These are phyloP conservation scores for Salix viminalis DNA, from an alignment of 345 rosid species.

Conservation along the genomic window DNA sequence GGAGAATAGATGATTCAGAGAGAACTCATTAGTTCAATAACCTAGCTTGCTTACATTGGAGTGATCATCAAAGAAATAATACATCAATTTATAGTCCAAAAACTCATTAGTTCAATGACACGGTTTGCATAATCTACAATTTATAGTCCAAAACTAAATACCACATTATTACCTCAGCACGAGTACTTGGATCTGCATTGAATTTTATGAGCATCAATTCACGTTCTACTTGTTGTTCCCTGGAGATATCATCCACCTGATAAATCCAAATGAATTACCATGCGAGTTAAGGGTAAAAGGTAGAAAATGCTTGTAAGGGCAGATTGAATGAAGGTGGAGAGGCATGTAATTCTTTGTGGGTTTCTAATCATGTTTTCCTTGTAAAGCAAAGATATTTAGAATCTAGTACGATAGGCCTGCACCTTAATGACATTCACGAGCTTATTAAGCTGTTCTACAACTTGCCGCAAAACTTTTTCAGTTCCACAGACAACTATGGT, in stretches of 20 bases:
- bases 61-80: neutral
- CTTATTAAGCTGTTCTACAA: slow-evolving; percentile 87
- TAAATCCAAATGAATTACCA: neutral
- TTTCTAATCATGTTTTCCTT: neutral
- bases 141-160: neutral
- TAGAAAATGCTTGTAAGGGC: neutral
- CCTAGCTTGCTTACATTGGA: neutral
- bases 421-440: slow-evolving; percentile 94
- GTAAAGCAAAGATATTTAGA: neutral
- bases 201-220: slow-evolving; percentile 87
- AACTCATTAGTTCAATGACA: neutral
- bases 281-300: neutral
- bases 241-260: slow-evolving; percentile 89
- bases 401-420: neutral
- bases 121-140: neutral
- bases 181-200: slow-evolving; percentile 46
- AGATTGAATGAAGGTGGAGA: neutral
- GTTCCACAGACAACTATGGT: slow-evolving; percentile 88
- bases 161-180: slow-evolving; percentile 51
- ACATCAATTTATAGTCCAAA: neutral
- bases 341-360: neutral
- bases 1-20: neutral
- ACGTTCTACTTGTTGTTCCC: slow-evolving; percentile 83
- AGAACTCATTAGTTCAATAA: neutral
- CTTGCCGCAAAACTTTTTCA: slow-evolving; percentile 69